These are phyloP conservation scores for Colletotrichum karsti DNA, from an alignment of 2,329 filamentous ascomycete species.

Conservation along the genomic window DNA sequence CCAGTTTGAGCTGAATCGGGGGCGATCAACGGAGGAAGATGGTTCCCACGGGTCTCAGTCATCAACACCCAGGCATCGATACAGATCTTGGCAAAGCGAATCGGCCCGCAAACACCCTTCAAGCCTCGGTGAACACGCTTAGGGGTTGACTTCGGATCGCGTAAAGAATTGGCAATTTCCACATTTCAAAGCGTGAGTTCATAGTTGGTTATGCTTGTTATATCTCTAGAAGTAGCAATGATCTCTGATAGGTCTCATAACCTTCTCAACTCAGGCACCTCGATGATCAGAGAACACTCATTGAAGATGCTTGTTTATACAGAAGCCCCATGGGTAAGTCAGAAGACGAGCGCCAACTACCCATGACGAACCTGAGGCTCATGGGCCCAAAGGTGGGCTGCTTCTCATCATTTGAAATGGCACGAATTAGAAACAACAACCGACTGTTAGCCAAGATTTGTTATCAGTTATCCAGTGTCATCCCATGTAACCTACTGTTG, in stretches of 20 bases:
- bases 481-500: neutral
- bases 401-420: neutral
- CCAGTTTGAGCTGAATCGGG: neutral
- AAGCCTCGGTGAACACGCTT: neutral
- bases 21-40: neutral
- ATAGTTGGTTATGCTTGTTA: no score
- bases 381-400: neutral
- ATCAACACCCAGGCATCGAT: neutral
- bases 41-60: neutral
- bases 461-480: neutral
- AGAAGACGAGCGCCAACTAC: no score
- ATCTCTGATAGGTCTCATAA: no score
- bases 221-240: no score
- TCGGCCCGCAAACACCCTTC: neutral
- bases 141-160: no score
- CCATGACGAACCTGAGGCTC: neutral
- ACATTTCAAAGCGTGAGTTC: no score
- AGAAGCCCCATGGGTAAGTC: no score
- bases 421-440: neutral
- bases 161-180: no score
- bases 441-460: neutral
- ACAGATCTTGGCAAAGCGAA: neutral
- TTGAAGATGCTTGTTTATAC: no score
- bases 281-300: no score
- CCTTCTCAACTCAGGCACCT: no score